Percentiles rank a stretch among this genome's conserved stretches.
Evolutionary conservation across 208 protist genomes (phyloP).

Genomic region (Leptomonas pyrrhocoris): DNA sequence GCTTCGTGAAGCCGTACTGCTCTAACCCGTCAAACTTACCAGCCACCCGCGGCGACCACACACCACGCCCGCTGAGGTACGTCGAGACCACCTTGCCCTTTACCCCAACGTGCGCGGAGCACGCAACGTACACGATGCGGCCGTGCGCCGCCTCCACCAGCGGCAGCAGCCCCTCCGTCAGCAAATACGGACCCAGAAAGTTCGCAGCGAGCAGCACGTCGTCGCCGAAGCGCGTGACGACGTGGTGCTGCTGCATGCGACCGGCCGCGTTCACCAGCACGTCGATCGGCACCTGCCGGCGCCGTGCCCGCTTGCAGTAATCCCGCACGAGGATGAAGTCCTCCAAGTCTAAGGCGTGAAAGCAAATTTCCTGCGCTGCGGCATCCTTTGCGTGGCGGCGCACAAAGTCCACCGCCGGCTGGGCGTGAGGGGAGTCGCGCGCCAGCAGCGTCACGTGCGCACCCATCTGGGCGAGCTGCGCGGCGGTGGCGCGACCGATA

Average conservation of each 20-base stretch:
- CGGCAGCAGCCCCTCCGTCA: constrained; percentile 81
- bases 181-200: constrained; percentile 72
- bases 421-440: constrained; percentile 44
- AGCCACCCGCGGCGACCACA: constrained; percentile 65
- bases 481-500: constrained; percentile 70
- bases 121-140: constrained; percentile 79
- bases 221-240: constrained; percentile 72
- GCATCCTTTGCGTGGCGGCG: constrained; percentile 11
- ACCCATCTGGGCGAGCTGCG: constrained; percentile 69
- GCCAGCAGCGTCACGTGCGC: constrained; percentile 68
- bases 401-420: constrained; percentile 36
- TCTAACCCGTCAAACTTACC: constrained; percentile 76
- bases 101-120: constrained; percentile 69
- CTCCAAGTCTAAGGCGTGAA: constrained; percentile 64
- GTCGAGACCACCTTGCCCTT: constrained; percentile 59
- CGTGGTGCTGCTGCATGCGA: constrained; percentile 55
- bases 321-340: constrained; percentile 83
- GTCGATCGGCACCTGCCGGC: constrained; percentile 43
- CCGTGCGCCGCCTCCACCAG: constrained; percentile 64
- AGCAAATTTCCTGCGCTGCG: constrained; percentile 34
- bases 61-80: constrained; percentile 71
- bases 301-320: constrained; percentile 61
- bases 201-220: constrained; percentile 82
- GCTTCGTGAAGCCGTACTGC: constrained; percentile 89
- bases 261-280: constrained; percentile 81